phyloP scores from a whole-genome alignment of 1,139 yeast genomes.

The Dujonia santamariae region DNA sequence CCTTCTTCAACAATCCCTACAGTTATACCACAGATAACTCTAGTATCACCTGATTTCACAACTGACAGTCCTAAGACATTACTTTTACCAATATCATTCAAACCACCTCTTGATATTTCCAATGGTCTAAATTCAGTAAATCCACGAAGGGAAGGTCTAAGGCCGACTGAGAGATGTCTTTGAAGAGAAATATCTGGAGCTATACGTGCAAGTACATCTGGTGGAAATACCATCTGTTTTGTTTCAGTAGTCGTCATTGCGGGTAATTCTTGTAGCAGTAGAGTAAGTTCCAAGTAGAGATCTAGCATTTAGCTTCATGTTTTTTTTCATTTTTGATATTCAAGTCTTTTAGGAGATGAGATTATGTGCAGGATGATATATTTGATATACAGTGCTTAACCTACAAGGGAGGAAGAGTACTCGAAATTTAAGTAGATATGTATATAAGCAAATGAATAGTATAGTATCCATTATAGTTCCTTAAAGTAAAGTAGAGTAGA shows the following conservation, averaged over 20 bases:
- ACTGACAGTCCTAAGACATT: slow-evolving; percentile 69
- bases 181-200: slow-evolving; percentile 84
- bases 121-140: slow-evolving; percentile 72
- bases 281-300: neutral
- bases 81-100: slow-evolving; percentile 35
- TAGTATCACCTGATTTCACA: slow-evolving; percentile 70
- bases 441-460: too few relatives aligned
- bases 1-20: slow-evolving; percentile 64
- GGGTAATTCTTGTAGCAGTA: neutral
- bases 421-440: too few relatives aligned
- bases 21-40: slow-evolving; percentile 71
- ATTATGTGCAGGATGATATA: slow-evolving; percentile 1
- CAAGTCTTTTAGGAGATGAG: neutral
- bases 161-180: slow-evolving; percentile 69
- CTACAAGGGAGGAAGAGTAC: too few relatives aligned
- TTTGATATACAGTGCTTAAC: too few relatives aligned
- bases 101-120: slow-evolving; percentile 39
- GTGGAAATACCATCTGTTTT: slow-evolving; percentile 58
- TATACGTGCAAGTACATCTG: slow-evolving; percentile 77
- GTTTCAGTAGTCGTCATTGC: neutral
- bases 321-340: too few relatives aligned
- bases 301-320: neutral
- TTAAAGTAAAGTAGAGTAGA: too few relatives aligned
- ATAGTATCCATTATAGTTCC: too few relatives aligned
- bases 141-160: slow-evolving; percentile 70